phyloP scores from a whole-genome alignment of 129 eudicot genomes.

The Flaveria ramosissima region DNA sequence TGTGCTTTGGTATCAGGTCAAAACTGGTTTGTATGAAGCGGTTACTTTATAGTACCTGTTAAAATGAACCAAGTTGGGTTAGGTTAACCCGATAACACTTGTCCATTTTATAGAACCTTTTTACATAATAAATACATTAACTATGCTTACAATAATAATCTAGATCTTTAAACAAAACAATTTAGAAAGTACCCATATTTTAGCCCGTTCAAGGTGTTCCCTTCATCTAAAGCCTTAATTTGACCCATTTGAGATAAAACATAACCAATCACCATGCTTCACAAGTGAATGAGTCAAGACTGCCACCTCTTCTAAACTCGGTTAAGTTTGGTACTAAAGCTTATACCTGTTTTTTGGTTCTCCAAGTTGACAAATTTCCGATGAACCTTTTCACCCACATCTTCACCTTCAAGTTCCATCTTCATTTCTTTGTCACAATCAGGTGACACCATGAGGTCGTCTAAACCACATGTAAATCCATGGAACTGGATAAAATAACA shows the following conservation, averaged over 20 bases:
- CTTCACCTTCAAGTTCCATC: constrained; percentile 82
- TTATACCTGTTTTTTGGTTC: constrained; percentile 64
- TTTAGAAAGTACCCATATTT: background rate
- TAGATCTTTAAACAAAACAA: constrained; percentile 8
- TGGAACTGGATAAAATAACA: constrained; percentile 61
- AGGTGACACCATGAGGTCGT: constrained; percentile 81
- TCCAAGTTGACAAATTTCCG: constrained; percentile 72
- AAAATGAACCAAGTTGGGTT: background rate
- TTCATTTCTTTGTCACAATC: constrained; percentile 62
- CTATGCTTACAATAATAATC: background rate
- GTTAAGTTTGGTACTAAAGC: background rate
- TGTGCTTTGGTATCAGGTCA: background rate
- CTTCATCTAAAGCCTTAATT: background rate
- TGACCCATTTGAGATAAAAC: background rate
- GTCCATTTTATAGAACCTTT: background rate
- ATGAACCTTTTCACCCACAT: constrained; percentile 91
- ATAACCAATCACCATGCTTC: background rate
- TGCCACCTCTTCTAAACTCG: background rate
- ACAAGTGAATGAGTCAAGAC: constrained; percentile 4
- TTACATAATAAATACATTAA: background rate
- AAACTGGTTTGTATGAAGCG: background rate
- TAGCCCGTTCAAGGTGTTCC: background rate
- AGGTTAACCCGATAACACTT: background rate
- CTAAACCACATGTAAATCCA: constrained; percentile 95
- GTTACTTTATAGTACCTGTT: background rate